A percentile compares a stretch with the other conserved stretches of the same genome.
These are phyloP conservation scores for Rhynchosporium agropyri DNA, from an alignment of 2,329 filamentous ascomycete species.

Conservation along the genomic window DNA sequence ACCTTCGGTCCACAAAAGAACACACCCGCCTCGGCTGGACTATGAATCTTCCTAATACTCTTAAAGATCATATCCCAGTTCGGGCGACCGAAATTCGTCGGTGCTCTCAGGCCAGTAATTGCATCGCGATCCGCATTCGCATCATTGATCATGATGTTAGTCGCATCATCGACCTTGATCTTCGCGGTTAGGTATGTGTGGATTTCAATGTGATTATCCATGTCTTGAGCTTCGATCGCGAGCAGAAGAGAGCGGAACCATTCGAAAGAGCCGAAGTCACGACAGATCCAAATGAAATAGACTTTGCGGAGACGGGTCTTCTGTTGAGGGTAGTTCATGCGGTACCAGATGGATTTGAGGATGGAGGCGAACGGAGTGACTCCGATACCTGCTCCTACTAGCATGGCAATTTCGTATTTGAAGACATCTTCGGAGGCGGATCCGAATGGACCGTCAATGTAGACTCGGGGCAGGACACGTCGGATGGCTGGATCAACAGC, in stretches of 20 bases:
- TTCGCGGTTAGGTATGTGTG: slow-evolving; percentile 87
- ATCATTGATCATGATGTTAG: slow-evolving; percentile 92
- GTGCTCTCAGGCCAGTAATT: slow-evolving; percentile 79
- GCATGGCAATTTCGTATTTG: slow-evolving; percentile 79
- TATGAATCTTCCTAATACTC: slow-evolving; percentile 77
- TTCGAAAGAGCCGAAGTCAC: slow-evolving; percentile 85
- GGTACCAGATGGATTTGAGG: slow-evolving; percentile 90
- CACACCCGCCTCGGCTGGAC: slow-evolving; percentile 72
- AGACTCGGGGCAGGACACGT: slow-evolving; percentile 75
- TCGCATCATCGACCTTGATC: slow-evolving; percentile 83
- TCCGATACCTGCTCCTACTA: slow-evolving; percentile 82
- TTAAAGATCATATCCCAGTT: slow-evolving; percentile 93
- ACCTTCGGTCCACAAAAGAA: slow-evolving; percentile 88
- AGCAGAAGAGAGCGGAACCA: slow-evolving; percentile 85
- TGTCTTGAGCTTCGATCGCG: slow-evolving; percentile 84
- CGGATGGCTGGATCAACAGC: slow-evolving; percentile 71
- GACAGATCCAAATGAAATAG: slow-evolving; percentile 92
- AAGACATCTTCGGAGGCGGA: slow-evolving; percentile 87
- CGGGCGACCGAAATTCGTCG: slow-evolving; percentile 82
- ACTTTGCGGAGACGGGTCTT: slow-evolving; percentile 81
- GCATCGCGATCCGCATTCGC: slow-evolving; percentile 82
- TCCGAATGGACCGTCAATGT: slow-evolving; percentile 83
- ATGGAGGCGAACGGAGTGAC: slow-evolving; percentile 88
- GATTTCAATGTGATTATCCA: slow-evolving; percentile 83
- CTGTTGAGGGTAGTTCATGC: slow-evolving; percentile 83